Percentiles rank a stretch among this genome's conserved stretches.
phyloP scores from a whole-genome alignment of 768 basidiomycete genomes.

The Lentinula boryana region DNA sequence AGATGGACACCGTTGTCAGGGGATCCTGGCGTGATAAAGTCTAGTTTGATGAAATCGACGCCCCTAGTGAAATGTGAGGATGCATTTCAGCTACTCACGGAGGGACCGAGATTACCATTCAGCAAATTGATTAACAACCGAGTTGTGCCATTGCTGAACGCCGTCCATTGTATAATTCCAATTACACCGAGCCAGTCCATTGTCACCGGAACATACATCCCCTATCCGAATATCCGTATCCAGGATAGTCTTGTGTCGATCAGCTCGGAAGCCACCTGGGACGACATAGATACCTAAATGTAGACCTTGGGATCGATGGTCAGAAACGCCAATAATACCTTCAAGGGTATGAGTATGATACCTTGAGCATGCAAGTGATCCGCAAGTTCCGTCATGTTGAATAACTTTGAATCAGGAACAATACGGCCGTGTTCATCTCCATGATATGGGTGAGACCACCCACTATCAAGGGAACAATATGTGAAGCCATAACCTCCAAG shows the following conservation, averaged over 20 bases:
- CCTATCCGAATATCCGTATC: slow-evolving; percentile 7
- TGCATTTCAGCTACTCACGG: background rate
- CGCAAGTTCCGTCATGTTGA: slow-evolving; percentile 2
- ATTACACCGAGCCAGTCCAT: slow-evolving; percentile 6
- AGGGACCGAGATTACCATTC: slow-evolving; percentile 2
- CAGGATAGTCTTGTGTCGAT: slow-evolving; percentile 4
- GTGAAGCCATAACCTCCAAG: slow-evolving; percentile 2
- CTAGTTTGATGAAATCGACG: slow-evolving; percentile 10
- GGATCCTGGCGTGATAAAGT: slow-evolving; percentile 10
- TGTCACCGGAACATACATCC: slow-evolving; percentile 6
- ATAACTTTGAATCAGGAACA: slow-evolving; percentile 3
- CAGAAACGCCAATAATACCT: background rate
- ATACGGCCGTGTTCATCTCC: slow-evolving; percentile 8
- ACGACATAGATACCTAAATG: slow-evolving; percentile 7
- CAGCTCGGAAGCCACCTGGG: slow-evolving; percentile 4
- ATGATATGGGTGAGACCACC: slow-evolving; percentile 5
- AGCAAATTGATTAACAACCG: slow-evolving; percentile 8
- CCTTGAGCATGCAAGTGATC: slow-evolving; percentile 6
- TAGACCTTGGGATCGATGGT: background rate
- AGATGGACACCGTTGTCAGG: slow-evolving; percentile 6
- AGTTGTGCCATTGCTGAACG: slow-evolving; percentile 9
- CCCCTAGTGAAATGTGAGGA: background rate
- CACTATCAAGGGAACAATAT: slow-evolving; percentile 8
- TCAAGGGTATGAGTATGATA: background rate
- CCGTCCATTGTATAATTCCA: slow-evolving; percentile 6